Base-by-base conservation (phyloP, 2,329 filamentous ascomycete genomes). In the Mycosphaerella sp. region DNA sequence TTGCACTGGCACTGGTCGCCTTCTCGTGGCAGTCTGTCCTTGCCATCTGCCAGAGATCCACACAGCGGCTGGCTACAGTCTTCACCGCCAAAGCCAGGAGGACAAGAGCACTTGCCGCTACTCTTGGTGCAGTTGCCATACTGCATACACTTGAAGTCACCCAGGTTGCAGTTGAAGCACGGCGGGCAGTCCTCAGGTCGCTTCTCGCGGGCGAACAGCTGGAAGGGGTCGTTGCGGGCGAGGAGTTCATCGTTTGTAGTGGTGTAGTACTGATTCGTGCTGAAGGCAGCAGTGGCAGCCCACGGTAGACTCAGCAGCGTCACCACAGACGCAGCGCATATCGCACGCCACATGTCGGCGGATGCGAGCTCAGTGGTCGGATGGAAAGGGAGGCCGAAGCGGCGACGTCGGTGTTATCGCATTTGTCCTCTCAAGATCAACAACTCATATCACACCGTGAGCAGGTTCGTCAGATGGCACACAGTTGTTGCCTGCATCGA, bases 91-190 rank as follows among this genome's bases (percentile, higher is more conserved):
- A 94, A 98, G 32, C 93, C 93, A 14, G 88, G 78, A 7, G 91
- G 90, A 69, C 93, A 98, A 53, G 85, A 80, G 72, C 93, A 98
- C 75, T 94, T 90, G 44, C 93, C 93, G 63, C 89, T 95, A 65
- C 83, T 89, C 64, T 85, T 82, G 69, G 93, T 94, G 70, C 93
- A 98, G 30, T 82, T 78, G 32, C 89, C 86, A 68, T 86, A 98
- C 72, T 98, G 93, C 56, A 87, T 83, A 70, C 93, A 98, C 56
- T 82, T 84, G 69, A 95, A 94, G 56, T 87, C 88, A 25, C 93
- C 90, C 13, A 98, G 80, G 52, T 96, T 86, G 74, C 93, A 98
- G 79, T 98, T 97, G 79, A 98, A 98, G 75, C 93, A 93, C 64
- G 87, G 87, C 47, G 87, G 87, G 66, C 88, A 93, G 63, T 85